phyloP scores from a whole-genome alignment of 2,329 filamentous ascomycete genomes.

The Monilinia laxa region DNA sequence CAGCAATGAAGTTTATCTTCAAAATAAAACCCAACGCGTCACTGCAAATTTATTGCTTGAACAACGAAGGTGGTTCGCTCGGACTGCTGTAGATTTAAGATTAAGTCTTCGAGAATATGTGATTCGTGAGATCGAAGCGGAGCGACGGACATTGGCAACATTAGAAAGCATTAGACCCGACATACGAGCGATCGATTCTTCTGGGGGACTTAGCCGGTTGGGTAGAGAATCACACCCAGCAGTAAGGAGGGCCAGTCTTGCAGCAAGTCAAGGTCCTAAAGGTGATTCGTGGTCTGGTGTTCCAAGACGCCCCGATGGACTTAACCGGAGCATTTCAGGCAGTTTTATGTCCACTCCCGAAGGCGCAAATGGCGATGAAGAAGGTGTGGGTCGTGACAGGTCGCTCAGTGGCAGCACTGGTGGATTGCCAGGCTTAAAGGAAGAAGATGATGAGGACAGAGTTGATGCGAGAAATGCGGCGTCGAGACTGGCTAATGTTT shows the following conservation, averaged over 20 bases:
- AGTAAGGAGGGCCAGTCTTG: constrained; percentile 70
- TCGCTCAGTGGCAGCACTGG: constrained; percentile 39
- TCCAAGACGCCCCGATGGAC: constrained; percentile 70
- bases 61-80: constrained; percentile 84
- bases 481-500: constrained; percentile 61
- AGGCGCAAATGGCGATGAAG: constrained; percentile 56
- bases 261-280: constrained; percentile 89
- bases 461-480: constrained; percentile 95
- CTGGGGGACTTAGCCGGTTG: constrained; percentile 83
- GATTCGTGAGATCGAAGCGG: constrained; percentile 90
- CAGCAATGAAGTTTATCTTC: constrained; percentile 75
- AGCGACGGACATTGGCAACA: constrained; percentile 85
- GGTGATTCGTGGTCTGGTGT: constrained; percentile 99
- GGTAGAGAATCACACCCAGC: constrained; percentile 83
- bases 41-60: constrained; percentile 87
- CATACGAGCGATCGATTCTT: constrained; percentile 87
- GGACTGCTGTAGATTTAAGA: constrained; percentile 81
- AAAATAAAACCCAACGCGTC: constrained; percentile 82
- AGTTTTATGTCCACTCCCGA: constrained; percentile 66
- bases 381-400: constrained; percentile 42
- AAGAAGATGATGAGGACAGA: constrained; percentile 89
- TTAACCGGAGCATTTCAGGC: constrained; percentile 73
- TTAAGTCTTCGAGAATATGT: constrained; percentile 87
- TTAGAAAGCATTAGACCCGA: constrained; percentile 93
- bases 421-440: constrained; percentile 60